Percentiles rank a stretch among this genome's conserved stretches.
Evolutionary conservation across 805 yeast species (phyloP).

Genomic region (Metschnikowia proteae): DNA sequence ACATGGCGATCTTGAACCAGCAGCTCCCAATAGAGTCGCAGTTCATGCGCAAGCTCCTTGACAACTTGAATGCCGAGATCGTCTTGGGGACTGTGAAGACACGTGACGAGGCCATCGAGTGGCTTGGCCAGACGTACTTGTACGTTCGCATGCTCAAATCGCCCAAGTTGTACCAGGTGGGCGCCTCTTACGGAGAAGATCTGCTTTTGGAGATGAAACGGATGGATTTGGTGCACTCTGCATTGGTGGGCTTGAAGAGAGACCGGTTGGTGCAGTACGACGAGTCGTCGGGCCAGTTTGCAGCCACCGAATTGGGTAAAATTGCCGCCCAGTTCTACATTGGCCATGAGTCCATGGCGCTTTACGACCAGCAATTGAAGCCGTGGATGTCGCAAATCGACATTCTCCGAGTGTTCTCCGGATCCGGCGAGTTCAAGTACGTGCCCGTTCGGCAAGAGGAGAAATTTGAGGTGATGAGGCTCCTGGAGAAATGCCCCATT

Average conservation of each 20-base stretch:
- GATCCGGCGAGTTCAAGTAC: constrained; percentile 80
- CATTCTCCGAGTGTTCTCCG: constrained; percentile 68
- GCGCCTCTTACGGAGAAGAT: constrained; percentile 56
- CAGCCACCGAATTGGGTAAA: constrained; percentile 63
- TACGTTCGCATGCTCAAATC: constrained; percentile 72
- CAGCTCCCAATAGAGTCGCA: constrained; percentile 93
- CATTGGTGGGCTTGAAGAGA: constrained; percentile 54
- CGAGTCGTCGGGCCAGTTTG: constrained; percentile 34
- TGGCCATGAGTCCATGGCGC: constrained; percentile 64
- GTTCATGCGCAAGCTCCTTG: constrained; percentile 64
- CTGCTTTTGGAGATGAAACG: constrained; percentile 48
- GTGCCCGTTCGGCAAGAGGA: constrained; percentile 88
- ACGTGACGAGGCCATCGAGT: constrained; percentile 64
- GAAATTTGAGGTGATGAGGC: constrained; percentile 61
- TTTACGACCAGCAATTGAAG: constrained; percentile 58
- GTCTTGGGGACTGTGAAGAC: constrained; percentile 63
- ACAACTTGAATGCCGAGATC: constrained; percentile 81
- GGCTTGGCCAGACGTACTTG: constrained; percentile 80
- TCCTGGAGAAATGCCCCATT: constrained; percentile 74
- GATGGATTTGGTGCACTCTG: constrained; percentile 71
- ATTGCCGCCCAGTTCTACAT: constrained; percentile 88
- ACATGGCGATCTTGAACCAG: constrained; percentile 84
- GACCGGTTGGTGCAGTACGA: constrained; percentile 62
- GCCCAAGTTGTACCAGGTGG: constrained; percentile 73
- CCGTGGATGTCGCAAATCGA: constrained; percentile 71